These are phyloP conservation scores for Tetraselmis striata DNA, from an alignment of 139 green algal species.

Conservation along the genomic window DNA sequence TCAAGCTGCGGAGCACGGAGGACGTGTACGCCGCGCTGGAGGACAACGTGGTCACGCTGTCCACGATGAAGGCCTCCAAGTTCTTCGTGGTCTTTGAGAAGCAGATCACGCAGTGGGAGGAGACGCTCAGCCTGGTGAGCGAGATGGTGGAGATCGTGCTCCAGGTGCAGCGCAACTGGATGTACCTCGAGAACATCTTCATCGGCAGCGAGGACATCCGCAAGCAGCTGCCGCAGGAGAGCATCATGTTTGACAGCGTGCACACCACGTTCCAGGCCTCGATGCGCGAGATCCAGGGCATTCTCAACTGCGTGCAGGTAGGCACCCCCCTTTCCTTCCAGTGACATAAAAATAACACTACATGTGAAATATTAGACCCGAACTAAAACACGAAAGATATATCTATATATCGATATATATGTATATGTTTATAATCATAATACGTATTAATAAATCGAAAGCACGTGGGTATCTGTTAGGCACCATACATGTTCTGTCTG, in stretches of 20 bases:
- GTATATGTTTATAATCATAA: too few relatives aligned
- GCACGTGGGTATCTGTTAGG: too few relatives aligned
- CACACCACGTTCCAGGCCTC: slow-evolving; percentile 48
- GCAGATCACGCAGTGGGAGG: slow-evolving; percentile 70
- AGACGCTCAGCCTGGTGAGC: slow-evolving; percentile 60
- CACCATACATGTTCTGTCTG: too few relatives aligned
- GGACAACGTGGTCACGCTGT: slow-evolving; percentile 78
- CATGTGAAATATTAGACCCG: too few relatives aligned
- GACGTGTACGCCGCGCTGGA: slow-evolving; percentile 76
- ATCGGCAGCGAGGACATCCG: slow-evolving; percentile 83
- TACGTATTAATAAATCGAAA: too few relatives aligned
- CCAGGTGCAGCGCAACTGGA: slow-evolving; percentile 80
- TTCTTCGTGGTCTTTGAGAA: slow-evolving; percentile 82
- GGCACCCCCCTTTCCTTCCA: too few relatives aligned
- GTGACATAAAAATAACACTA: too few relatives aligned
- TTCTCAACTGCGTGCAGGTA: background rate
- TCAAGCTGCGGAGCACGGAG: slow-evolving; percentile 72
- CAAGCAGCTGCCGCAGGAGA: slow-evolving; percentile 73
- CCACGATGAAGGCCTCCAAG: slow-evolving; percentile 81
- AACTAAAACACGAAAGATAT: too few relatives aligned
- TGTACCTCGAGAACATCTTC: slow-evolving; percentile 92
- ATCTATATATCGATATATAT: too few relatives aligned
- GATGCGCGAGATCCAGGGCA: slow-evolving; percentile 30
- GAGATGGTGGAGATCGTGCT: slow-evolving; percentile 79
- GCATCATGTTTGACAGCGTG: slow-evolving; percentile 34